Conservation (phyloP, 768 basidiomycete genomes). For the Lenzites betulinus region DNA sequence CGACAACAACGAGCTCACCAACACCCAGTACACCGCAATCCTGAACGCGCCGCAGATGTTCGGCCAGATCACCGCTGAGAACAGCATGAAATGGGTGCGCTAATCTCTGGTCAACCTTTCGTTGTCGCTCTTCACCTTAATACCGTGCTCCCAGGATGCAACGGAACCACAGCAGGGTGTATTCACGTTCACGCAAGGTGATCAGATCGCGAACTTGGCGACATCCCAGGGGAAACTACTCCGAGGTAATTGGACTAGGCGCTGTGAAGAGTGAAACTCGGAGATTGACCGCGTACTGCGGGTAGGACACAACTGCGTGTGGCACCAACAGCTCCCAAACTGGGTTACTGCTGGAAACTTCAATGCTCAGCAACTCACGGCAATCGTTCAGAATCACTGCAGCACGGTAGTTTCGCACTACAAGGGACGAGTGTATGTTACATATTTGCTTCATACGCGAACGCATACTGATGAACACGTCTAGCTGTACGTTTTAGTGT, state of each 20-base stretch:
- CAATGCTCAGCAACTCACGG: constrained; percentile 42
- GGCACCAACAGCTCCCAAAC: constrained; percentile 52
- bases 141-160: constrained; percentile 41
- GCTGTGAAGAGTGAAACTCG: background rate
- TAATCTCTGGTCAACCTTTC: background rate
- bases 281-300: background rate
- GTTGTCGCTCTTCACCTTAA: background rate
- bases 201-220: constrained; percentile 47
- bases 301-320: constrained; percentile 42
- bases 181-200: constrained; percentile 50
- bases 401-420: constrained; percentile 52
- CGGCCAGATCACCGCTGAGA: constrained; percentile 46
- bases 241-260: constrained; percentile 34
- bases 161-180: constrained; percentile 51
- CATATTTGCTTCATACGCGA: background rate
- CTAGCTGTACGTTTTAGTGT: constrained; percentile 8
- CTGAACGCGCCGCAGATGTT: constrained; percentile 40
- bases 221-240: constrained; percentile 47
- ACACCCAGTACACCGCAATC: constrained; percentile 39
- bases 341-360: constrained; percentile 50
- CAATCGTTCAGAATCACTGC: constrained; percentile 52
- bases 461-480: background rate
- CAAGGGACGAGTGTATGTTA: constrained; percentile 49
- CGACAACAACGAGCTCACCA: constrained; percentile 46
- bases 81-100: constrained; percentile 48